Conservation (phyloP, 179 eudicot genomes). For the Camellia oleifera region DNA sequence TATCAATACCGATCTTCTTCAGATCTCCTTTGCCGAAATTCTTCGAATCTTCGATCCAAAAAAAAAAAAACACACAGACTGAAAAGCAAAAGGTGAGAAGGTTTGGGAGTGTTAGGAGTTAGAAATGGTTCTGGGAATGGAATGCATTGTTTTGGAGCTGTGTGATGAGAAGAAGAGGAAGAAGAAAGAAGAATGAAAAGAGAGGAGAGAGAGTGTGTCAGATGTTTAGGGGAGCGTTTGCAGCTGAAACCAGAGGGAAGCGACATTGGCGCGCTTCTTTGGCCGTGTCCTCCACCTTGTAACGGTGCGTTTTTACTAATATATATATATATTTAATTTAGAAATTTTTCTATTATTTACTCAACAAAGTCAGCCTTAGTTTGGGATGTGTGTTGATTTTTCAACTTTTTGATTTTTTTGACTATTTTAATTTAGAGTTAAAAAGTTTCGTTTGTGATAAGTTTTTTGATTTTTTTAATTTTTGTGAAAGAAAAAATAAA, state of each 20-base stretch:
- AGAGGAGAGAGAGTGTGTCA: constrained; percentile 16
- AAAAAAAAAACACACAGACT: not conserved
- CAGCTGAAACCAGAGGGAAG: constrained; percentile 20
- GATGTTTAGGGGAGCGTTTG: constrained; percentile 28
- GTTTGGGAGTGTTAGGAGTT: not conserved
- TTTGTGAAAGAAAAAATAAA: too few relatives aligned
- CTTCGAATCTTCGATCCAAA: not conserved
- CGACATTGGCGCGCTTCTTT: constrained; percentile 25
- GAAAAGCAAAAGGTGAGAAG: not conserved
- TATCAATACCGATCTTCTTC: not conserved
- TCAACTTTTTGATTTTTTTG: too few relatives aligned
- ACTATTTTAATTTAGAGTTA: too few relatives aligned
- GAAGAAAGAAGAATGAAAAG: constrained; percentile 4
- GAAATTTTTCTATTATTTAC: too few relatives aligned
- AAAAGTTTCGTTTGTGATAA: too few relatives aligned
- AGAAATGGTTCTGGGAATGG: not conserved
- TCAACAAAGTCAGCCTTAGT: too few relatives aligned
- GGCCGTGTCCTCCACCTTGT: constrained; percentile 18
- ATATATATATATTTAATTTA: too few relatives aligned
- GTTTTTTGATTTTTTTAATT: too few relatives aligned
- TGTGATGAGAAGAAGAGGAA: constrained; percentile 1
- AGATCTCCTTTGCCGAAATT: not conserved
- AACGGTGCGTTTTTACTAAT: not conserved
- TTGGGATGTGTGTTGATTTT: too few relatives aligned
- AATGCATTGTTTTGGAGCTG: not conserved